Evolutionary conservation across 2,329 filamentous ascomycete genomes (phyloP).

Genomic region (Epichloe sibirici): DNA sequence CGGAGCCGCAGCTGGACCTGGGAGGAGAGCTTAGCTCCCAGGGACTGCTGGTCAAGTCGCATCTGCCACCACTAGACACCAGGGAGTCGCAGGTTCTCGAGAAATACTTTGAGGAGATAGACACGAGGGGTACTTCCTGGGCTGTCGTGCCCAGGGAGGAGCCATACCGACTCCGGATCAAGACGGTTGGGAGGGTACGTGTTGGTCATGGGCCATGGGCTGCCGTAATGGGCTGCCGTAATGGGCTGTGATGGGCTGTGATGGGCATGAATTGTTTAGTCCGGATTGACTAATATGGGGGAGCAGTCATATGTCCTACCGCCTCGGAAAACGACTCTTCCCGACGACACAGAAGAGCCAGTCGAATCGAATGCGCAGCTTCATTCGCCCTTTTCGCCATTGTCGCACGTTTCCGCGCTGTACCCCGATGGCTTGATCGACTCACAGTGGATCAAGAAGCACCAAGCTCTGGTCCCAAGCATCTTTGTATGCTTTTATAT

Average conservation of each 20-base stretch:
- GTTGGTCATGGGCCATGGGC: not conserved
- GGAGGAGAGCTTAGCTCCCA: conserved; percentile 43
- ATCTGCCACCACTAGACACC: conserved; percentile 54
- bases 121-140: conserved; percentile 56
- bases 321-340: conserved; percentile 42
- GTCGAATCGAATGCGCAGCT: conserved; percentile 43
- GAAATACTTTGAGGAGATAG: conserved; percentile 51
- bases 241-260: not conserved
- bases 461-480: conserved; percentile 73
- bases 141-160: conserved; percentile 41
- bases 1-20: conserved; percentile 28
- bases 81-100: conserved; percentile 53
- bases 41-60: conserved; percentile 54
- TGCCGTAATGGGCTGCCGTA: too few species aligned
- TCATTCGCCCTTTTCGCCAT: conserved; percentile 83
- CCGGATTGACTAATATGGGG: conserved; percentile 14
- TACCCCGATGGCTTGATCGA: conserved; percentile 87
- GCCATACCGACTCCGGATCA: conserved; percentile 54
- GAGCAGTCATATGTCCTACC: conserved; percentile 43
- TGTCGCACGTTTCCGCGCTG: conserved; percentile 69
- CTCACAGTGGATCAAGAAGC: conserved; percentile 74
- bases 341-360: conserved; percentile 36
- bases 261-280: not conserved
- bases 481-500: conserved; percentile 72
- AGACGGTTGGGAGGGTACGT: conserved; percentile 68